Conservation (phyloP, 2,329 filamentous ascomycete species). For the Colletotrichum orchidophilum region DNA sequence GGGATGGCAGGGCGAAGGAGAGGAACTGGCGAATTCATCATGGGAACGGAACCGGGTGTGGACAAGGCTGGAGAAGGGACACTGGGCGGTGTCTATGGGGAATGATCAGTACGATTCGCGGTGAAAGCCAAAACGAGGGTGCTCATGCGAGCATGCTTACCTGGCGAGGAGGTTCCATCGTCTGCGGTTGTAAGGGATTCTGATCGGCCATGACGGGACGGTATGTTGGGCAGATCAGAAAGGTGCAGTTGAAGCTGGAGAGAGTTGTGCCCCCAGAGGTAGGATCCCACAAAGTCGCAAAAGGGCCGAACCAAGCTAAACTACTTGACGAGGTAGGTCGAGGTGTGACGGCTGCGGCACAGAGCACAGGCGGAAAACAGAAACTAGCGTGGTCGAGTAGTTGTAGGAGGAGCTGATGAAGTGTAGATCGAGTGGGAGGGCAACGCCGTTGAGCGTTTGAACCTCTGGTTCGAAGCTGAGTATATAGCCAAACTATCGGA, state of each 20-base stretch:
- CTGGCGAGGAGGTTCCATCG: constrained; percentile 33
- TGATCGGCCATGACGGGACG: constrained; percentile 31
- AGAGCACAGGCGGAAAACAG: constrained; percentile 17
- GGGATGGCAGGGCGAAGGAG: constrained; percentile 86
- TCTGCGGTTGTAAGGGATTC: constrained; percentile 25
- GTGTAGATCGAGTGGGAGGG: not conserved
- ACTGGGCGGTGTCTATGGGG: constrained; percentile 6
- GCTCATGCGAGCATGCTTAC: constrained; percentile 14
- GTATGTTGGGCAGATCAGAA: constrained; percentile 8
- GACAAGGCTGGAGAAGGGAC: constrained; percentile 39
- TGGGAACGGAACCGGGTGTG: constrained; percentile 53
- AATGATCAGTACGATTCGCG: not conserved
- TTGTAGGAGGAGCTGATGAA: constrained; percentile 26
- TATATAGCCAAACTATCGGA: not conserved
- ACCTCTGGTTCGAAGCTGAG: constrained; percentile 14
- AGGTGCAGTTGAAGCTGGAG: not conserved
- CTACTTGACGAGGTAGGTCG: constrained; percentile 20
- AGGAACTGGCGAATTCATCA: constrained; percentile 80
- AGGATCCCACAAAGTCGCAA: constrained; percentile 13
- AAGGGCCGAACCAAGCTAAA: constrained; percentile 24
- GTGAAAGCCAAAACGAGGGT: not conserved
- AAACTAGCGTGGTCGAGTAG: constrained; percentile 17
- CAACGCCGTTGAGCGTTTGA: constrained; percentile 1
- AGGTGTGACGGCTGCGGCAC: constrained; percentile 9
- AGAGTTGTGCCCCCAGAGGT: not conserved